Evolutionary conservation across 2,329 filamentous ascomycete species (phyloP).

Genomic region (Lasiodiplodia citricola): DNA sequence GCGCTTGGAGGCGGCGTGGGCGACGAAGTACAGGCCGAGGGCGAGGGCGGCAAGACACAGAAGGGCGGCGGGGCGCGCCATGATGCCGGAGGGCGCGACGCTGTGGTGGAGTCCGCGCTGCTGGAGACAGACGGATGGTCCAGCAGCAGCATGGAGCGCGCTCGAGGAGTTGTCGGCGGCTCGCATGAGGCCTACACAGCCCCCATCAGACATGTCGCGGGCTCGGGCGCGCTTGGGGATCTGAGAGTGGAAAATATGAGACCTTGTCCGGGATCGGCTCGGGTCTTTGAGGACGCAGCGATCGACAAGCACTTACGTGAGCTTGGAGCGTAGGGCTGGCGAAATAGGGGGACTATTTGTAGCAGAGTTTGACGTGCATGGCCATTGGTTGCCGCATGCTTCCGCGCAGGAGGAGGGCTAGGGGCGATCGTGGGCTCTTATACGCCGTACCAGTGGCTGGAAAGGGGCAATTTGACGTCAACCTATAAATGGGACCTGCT

Average conservation of each 20-base stretch:
- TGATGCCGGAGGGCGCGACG: not conserved
- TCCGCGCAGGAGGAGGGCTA: not conserved
- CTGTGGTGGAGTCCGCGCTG: not conserved
- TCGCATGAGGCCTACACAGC: conserved; percentile 16
- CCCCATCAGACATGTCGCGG: conserved; percentile 21
- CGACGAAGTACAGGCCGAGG: not conserved
- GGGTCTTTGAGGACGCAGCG: conserved; percentile 4
- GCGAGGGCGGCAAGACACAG: conserved; percentile 1
- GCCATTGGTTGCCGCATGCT: conserved; percentile 17
- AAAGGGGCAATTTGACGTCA: conserved; percentile 22
- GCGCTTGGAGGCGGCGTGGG: not conserved
- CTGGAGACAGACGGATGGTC: not conserved
- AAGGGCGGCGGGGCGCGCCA: not conserved
- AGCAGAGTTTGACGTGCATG: conserved; percentile 15
- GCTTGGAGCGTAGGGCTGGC: conserved; percentile 19
- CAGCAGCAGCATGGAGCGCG: conserved; percentile 6
- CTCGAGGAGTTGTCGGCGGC: conserved; percentile 18
- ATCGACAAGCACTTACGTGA: conserved; percentile 23
- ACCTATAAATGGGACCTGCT: conserved; percentile 17
- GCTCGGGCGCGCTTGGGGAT: conserved; percentile 6
- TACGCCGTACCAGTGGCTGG: conserved; percentile 18
- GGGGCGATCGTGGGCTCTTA: conserved; percentile 18
- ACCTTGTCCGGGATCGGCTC: conserved; percentile 16
- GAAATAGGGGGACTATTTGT: conserved; percentile 22
- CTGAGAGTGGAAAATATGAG: conserved; percentile 18